Evolutionary conservation across 768 basidiomycete species (phyloP).

Genomic region (Kwoniella sp.): DNA sequence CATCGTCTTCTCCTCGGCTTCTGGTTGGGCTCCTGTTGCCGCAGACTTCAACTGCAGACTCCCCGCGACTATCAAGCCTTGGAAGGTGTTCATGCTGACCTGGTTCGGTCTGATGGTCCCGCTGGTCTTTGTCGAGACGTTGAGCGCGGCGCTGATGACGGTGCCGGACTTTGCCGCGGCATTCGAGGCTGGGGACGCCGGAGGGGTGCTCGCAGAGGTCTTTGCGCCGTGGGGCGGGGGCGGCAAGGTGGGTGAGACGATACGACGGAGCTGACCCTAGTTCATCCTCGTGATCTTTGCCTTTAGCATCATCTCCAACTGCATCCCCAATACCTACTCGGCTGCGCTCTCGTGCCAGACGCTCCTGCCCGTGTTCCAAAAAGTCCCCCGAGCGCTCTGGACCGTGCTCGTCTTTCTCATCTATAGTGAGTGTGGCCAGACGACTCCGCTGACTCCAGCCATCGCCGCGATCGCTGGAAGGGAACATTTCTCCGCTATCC

Average conservation of each 20-base stretch:
- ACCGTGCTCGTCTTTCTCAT: conserved; percentile 52
- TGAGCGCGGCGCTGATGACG: conserved; percentile 54
- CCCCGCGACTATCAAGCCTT: conserved; percentile 53
- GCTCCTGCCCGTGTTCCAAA: conserved; percentile 53
- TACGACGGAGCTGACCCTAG: neutral
- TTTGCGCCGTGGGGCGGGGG: conserved; percentile 54
- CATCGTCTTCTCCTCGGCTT: conserved; percentile 56
- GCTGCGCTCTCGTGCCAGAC: conserved; percentile 55
- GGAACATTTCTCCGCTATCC: conserved; percentile 53
- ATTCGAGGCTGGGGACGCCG: conserved; percentile 52
- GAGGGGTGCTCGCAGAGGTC: conserved; percentile 54
- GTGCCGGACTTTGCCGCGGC: conserved; percentile 54
- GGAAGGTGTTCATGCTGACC: conserved; percentile 56
- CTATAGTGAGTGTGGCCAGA: conserved; percentile 12
- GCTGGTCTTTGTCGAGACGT: conserved; percentile 31
- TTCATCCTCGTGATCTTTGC: conserved; percentile 54
- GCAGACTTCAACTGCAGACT: conserved; percentile 59
- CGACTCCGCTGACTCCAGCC: conserved; percentile 1
- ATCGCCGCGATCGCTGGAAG: conserved; percentile 39
- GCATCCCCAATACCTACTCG: conserved; percentile 55
- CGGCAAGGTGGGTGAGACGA: conserved; percentile 22
- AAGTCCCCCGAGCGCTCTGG: conserved; percentile 56
- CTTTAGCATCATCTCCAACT: conserved; percentile 53
- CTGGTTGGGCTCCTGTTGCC: conserved; percentile 58
- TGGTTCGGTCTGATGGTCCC: conserved; percentile 58